Percentiles rank a stretch among this genome's conserved stretches.
phyloP scores from a whole-genome alignment of 1,284 basidiomycete genomes.

The Ustilago shanxiensis region DNA sequence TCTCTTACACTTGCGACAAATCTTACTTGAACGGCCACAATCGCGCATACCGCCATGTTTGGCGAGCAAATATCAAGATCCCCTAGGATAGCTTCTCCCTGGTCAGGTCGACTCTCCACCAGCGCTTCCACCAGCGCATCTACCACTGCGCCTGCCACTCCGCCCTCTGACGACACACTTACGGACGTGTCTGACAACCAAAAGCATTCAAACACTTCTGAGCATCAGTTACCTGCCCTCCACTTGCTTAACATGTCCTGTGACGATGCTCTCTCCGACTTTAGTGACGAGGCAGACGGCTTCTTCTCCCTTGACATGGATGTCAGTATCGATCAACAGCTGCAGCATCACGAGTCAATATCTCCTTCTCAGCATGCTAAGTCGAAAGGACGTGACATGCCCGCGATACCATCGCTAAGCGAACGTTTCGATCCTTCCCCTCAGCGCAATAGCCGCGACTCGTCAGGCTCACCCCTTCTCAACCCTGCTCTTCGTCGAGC shows the following conservation, averaged over 20 bases:
- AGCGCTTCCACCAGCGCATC: slow-evolving; percentile 43
- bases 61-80: slow-evolving; percentile 34
- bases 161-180: slow-evolving; percentile 11
- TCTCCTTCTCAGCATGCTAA: not conserved
- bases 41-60: slow-evolving; percentile 26
- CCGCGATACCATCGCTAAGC: not conserved
- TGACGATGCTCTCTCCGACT: slow-evolving; percentile 36
- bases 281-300: slow-evolving; percentile 51
- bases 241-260: slow-evolving; percentile 48
- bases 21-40: not conserved
- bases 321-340: slow-evolving; percentile 51
- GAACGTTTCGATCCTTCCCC: slow-evolving; percentile 16
- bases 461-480: slow-evolving; percentile 10
- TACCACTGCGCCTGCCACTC: slow-evolving; percentile 41
- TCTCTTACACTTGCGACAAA: not conserved
- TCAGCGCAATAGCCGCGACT: slow-evolving; percentile 11
- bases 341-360: slow-evolving; percentile 11
- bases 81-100: slow-evolving; percentile 40
- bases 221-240: slow-evolving; percentile 25
- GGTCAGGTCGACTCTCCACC: slow-evolving; percentile 47
- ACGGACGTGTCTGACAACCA: not conserved
- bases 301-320: slow-evolving; percentile 62
- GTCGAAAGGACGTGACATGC: not conserved
- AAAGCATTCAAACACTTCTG: slow-evolving; percentile 5
- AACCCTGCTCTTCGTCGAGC: slow-evolving; percentile 32